Percentiles rank a stretch among this genome's conserved stretches.
phyloP scores from a whole-genome alignment of 768 basidiomycete genomes.

The Rubroboletus pulcherrimus region DNA sequence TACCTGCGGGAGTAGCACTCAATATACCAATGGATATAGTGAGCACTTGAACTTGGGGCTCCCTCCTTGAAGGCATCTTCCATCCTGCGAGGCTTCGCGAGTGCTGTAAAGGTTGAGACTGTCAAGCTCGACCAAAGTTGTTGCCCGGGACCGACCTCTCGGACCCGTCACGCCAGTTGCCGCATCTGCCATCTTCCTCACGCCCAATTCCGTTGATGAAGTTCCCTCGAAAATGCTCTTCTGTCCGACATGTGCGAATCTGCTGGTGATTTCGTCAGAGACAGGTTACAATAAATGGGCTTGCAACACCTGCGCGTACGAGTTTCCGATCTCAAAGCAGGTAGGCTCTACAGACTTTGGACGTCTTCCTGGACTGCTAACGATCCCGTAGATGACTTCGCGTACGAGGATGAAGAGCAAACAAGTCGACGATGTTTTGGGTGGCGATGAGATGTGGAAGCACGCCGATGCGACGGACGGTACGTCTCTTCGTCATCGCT shows the following conservation, averaged over 20 bases:
- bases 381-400: conserved; percentile 74
- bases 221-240: conserved; percentile 63
- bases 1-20: background rate
- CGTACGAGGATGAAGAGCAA: conserved; percentile 84
- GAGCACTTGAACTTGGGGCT: background rate
- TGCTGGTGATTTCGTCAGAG: conserved; percentile 73
- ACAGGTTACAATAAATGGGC: conserved; percentile 89
- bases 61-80: background rate
- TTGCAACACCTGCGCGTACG: conserved; percentile 92
- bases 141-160: background rate
- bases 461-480: conserved; percentile 87
- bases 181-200: background rate
- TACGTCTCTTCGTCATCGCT: conserved; percentile 27
- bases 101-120: background rate
- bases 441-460: conserved; percentile 90
- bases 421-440: conserved; percentile 91
- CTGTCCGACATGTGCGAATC: conserved; percentile 92
- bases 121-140: background rate
- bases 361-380: background rate
- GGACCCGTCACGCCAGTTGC: background rate
- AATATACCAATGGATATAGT: background rate
- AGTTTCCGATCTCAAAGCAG: conserved; percentile 49
- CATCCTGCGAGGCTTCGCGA: background rate
- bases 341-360: background rate
- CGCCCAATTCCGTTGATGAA: background rate